A percentile compares a stretch with the other conserved stretches of the same genome.
These are phyloP conservation scores for Akebia trifoliata DNA, from an alignment of 164 flowering plant genomes.

Conservation along the genomic window DNA sequence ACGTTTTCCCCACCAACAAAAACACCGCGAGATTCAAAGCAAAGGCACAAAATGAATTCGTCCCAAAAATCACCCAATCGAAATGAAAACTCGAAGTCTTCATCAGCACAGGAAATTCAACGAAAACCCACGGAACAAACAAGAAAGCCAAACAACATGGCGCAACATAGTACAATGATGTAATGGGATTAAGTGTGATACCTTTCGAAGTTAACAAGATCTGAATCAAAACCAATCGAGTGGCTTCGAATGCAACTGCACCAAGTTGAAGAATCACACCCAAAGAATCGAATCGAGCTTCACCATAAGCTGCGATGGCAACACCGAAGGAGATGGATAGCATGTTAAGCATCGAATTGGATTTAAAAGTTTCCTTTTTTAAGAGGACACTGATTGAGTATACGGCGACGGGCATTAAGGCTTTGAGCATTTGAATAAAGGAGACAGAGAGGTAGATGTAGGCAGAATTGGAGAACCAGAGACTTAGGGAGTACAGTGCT, in stretches of 20 bases:
- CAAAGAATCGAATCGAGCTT: constrained; percentile 35
- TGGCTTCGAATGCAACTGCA: constrained; percentile 47
- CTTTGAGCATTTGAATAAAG: constrained; percentile 50
- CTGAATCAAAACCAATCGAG: constrained; percentile 41
- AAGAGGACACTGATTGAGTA: constrained; percentile 33
- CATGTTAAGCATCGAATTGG: constrained; percentile 35
- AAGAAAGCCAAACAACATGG: constrained; percentile 41
- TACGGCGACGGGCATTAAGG: constrained; percentile 51
- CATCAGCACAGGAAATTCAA: constrained; percentile 32
- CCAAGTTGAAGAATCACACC: constrained; percentile 37
- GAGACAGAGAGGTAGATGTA: constrained; percentile 45
- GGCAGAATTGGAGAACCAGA: constrained; percentile 51
- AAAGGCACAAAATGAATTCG: constrained; percentile 43
- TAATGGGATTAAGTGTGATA: constrained; percentile 34
- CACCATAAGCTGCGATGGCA: constrained; percentile 47
- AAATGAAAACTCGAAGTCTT: constrained; percentile 27
- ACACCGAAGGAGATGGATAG: constrained; percentile 43
- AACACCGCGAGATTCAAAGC: constrained; percentile 42
- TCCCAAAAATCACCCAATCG: constrained; percentile 35
- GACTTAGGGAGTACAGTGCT: constrained; percentile 31
- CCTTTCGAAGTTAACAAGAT: constrained; percentile 40
- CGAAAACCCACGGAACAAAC: constrained; percentile 36
- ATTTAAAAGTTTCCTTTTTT: constrained; percentile 27
- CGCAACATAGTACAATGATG: constrained; percentile 42
- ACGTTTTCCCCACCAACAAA: constrained; percentile 39